Evolutionary conservation across 192 early-diverging fungal genomes (phyloP).

Genomic region (Chytriomyces sp.): DNA sequence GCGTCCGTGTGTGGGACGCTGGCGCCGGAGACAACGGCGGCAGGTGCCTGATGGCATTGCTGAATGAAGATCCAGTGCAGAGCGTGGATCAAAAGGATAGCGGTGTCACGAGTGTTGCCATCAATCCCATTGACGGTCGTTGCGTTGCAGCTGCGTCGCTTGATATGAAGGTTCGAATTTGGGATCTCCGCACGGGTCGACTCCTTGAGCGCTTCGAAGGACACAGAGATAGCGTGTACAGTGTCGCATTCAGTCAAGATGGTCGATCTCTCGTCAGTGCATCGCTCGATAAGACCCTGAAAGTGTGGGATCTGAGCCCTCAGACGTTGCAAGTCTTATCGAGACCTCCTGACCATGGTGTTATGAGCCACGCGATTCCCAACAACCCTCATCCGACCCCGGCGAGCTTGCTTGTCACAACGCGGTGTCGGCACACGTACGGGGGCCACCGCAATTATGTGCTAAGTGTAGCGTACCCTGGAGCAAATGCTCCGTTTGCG

Average conservation of each 20-base stretch:
- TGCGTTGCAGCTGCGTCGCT: constrained; percentile 86
- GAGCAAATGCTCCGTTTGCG: constrained; percentile 41
- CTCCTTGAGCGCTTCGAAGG: constrained; percentile 89
- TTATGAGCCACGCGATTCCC: constrained; percentile 23
- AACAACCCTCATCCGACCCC: constrained; percentile 11
- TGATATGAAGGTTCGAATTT: constrained; percentile 91
- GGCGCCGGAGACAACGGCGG: constrained; percentile 66
- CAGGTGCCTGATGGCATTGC: constrained; percentile 70
- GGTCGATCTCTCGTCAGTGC: constrained; percentile 90
- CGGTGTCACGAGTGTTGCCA: constrained; percentile 95
- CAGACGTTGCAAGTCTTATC: constrained; percentile 36
- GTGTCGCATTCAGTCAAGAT: constrained; percentile 93
- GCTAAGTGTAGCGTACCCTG: constrained; percentile 77
- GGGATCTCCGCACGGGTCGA: constrained; percentile 82
- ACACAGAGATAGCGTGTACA: constrained; percentile 95
- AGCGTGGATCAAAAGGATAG: constrained; percentile 76
- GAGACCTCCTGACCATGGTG: constrained; percentile 32
- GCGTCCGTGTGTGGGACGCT: constrained; percentile 81
- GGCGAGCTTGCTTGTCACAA: constrained; percentile 43
- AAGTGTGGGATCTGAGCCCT: constrained; percentile 83
- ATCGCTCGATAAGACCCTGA: constrained; percentile 88
- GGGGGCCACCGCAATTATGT: constrained; percentile 93
- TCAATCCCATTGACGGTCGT: constrained; percentile 80
- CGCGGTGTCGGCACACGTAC: constrained; percentile 55
- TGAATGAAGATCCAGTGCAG: constrained; percentile 67